phyloP scores from a whole-genome alignment of 352 stramenopile genomes.

The Pythium periplocum region DNA sequence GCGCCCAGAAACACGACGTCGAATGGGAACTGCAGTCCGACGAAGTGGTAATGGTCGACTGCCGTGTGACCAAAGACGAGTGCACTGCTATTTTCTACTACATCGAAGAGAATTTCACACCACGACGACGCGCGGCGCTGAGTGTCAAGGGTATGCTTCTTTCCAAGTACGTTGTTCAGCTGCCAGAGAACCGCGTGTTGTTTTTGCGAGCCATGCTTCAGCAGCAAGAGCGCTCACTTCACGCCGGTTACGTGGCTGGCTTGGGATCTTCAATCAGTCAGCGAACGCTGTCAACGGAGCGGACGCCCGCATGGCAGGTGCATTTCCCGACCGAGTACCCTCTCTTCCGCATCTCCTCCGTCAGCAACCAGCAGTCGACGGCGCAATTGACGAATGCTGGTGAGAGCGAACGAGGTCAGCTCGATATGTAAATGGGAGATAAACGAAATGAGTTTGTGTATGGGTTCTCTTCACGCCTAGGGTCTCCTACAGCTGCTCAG shows the following conservation, averaged over 20 bases:
- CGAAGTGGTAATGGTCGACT: slow-evolving; percentile 78
- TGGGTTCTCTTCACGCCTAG: too few relatives aligned
- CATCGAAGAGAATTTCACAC: slow-evolving; percentile 68
- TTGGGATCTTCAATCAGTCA: slow-evolving; percentile 8
- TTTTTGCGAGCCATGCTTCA: slow-evolving; percentile 85
- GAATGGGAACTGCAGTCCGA: slow-evolving; percentile 76
- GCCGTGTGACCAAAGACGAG: slow-evolving; percentile 20
- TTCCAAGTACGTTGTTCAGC: slow-evolving; percentile 64
- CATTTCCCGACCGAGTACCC: slow-evolving; percentile 50
- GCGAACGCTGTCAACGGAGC: slow-evolving; percentile 38
- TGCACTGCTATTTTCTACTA: slow-evolving; percentile 51
- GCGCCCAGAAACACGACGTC: slow-evolving; percentile 64
- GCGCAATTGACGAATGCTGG: too few relatives aligned
- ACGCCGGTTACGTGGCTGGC: slow-evolving; percentile 55
- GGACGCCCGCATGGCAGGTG: slow-evolving; percentile 31
- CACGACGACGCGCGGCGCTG: slow-evolving; percentile 28
- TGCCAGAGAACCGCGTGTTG: slow-evolving; percentile 70
- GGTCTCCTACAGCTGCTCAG: too few relatives aligned
- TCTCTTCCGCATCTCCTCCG: slow-evolving; percentile 50
- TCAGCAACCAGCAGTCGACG: too few relatives aligned
- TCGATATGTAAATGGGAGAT: too few relatives aligned
- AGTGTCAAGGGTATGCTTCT: slow-evolving; percentile 61
- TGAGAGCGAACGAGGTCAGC: too few relatives aligned
- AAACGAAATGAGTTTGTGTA: too few relatives aligned
- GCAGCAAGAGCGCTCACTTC: slow-evolving; percentile 71